Evolutionary conservation across 768 basidiomycete species (phyloP).

Genomic region (Tricholoma sp.): DNA sequence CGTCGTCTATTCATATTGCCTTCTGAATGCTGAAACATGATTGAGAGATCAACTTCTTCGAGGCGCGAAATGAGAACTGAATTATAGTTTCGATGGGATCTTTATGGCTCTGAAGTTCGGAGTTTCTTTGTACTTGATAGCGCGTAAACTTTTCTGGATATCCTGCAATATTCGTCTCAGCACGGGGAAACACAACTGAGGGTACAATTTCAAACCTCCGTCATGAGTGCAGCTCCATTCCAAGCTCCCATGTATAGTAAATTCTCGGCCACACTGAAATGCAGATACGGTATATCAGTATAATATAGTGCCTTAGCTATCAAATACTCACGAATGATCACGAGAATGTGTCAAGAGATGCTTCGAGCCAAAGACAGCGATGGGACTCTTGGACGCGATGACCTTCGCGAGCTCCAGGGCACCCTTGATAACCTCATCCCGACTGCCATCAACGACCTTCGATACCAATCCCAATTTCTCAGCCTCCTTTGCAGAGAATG

Average conservation of each 20-base stretch:
- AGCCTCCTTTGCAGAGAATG: constrained; percentile 70
- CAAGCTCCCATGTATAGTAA: constrained; percentile 40
- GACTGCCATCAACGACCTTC: constrained; percentile 59
- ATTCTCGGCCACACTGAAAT: constrained; percentile 33
- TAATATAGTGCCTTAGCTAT: neutral
- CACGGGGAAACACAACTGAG: neutral
- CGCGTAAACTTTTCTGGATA: constrained; percentile 29
- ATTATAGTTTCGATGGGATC: constrained; percentile 17
- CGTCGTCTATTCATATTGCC: too few relatives aligned
- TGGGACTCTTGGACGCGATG: constrained; percentile 73
- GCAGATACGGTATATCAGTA: neutral
- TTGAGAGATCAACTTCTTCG: neutral
- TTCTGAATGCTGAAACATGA: neutral
- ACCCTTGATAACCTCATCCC: constrained; percentile 58
- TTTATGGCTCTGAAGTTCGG: constrained; percentile 25
- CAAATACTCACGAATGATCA: constrained; percentile 61
- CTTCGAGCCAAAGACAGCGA: constrained; percentile 77
- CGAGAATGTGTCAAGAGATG: constrained; percentile 70
- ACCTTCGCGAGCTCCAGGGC: constrained; percentile 61
- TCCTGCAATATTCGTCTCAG: constrained; percentile 22
- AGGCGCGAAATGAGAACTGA: neutral
- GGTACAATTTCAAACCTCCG: constrained; percentile 23
- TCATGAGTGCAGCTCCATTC: constrained; percentile 39
- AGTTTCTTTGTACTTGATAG: constrained; percentile 24
- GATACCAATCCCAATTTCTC: constrained; percentile 69